These are phyloP conservation scores for Flaveria brownii DNA, from an alignment of 129 eudicot species.

Conservation along the genomic window DNA sequence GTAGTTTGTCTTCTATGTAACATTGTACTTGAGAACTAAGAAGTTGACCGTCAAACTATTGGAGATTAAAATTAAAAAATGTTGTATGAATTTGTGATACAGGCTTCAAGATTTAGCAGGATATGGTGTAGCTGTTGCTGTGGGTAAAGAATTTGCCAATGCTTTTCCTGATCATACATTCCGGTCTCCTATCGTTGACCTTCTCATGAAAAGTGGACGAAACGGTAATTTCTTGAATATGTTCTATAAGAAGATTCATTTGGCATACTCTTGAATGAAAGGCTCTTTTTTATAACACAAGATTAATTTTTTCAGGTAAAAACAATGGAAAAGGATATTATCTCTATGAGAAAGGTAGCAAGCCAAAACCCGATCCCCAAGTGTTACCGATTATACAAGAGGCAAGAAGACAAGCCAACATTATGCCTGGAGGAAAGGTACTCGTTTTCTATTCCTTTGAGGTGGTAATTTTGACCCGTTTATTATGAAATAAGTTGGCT, in stretches of 20 bases:
- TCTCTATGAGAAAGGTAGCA: constrained; percentile 82
- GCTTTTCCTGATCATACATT: constrained; percentile 88
- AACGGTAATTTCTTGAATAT: constrained; percentile 51
- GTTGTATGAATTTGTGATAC: constrained; percentile 21
- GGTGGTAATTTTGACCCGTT: not conserved
- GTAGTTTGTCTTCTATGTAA: not conserved
- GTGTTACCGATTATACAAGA: constrained; percentile 78
- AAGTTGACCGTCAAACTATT: not conserved
- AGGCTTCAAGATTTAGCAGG: constrained; percentile 97
- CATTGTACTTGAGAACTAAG: not conserved
- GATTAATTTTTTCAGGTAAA: constrained; percentile 54
- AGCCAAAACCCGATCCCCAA: constrained; percentile 87
- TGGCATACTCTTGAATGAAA: not conserved
- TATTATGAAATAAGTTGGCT: not conserved
- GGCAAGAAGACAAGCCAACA: constrained; percentile 57
- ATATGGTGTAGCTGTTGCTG: constrained; percentile 95
- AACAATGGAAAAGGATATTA: constrained; percentile 92
- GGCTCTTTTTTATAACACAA: constrained; percentile 11
- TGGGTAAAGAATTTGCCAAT: constrained; percentile 48
- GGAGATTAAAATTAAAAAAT: not conserved
- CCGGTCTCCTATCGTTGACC: constrained; percentile 62
- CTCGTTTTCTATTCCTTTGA: not conserved
- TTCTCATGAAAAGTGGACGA: constrained; percentile 74
- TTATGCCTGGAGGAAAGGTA: constrained; percentile 92
- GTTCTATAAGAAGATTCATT: not conserved